Evolutionary conservation across 1,284 basidiomycete species (phyloP), one percentile per base, ranked within the genome.

Genomic region (Vanrija sp.): DNA sequence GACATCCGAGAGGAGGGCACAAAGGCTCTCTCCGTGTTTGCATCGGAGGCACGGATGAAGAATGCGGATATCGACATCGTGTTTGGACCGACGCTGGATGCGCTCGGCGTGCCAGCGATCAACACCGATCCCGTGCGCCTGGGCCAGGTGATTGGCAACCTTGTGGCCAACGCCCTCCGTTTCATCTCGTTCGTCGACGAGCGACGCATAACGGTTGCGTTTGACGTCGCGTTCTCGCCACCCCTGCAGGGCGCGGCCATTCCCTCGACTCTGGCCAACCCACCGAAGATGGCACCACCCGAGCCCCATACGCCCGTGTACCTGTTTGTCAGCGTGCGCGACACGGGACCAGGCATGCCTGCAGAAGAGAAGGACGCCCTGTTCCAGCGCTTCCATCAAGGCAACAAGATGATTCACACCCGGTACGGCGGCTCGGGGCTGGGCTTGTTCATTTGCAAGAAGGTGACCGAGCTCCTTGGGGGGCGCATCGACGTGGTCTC

Each of bases 341-440:
- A 77, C 54, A 71, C 72, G 0, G 75, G 75, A 20, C 73, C 74
- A 3, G 75, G 75, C 24, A 63, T 77, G 47, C 53, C 58, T 10
- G 60, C 62, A 0, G 60, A 65, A 3, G 73, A 73, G 53, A 57
- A 73, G 25, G 64, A 64, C 8, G 56, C 68, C 27, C 55, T 76
- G 39, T 76, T 75, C 65, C 60, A 70, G 60, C 56, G 70, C 9
- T 73, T 73, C 56, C 66, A 68, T 14, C 57, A 72, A 54, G 67
- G 70, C 18, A 72, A 72, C 56, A 69, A 69, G 60, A 71, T 69
- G 68, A 72, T 70, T 31, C 72, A 74, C 49, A 74, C 72, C 12
- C 65, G 59, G 27, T 77, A 73, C 49, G 75, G 75, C 8, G 75
- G 75, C 12, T 68, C 64, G 7, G 75, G 75, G 15, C 60, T 77